Conservation (phyloP, 148 eudicot species). For the Cornus suecica region DNA sequence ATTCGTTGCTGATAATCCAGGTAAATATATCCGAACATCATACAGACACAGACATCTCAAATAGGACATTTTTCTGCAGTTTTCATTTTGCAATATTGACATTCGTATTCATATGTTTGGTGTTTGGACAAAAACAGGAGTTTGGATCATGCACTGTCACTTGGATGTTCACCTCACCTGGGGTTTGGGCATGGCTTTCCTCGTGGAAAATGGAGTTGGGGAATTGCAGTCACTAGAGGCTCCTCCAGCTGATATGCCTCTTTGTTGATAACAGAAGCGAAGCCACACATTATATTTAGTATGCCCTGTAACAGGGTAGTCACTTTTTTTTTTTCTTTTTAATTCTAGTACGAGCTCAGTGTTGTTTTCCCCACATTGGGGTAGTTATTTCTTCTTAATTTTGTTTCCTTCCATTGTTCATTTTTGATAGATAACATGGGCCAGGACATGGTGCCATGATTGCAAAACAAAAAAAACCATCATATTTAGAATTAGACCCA, state of each 20-base stretch:
- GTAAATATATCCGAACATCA: slow-evolving; percentile 19
- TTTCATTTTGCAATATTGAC: background rate
- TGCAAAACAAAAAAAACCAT: background rate
- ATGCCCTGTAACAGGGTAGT: background rate
- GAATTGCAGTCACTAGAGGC: slow-evolving; percentile 41
- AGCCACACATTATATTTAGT: background rate
- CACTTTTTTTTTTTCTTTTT: slow-evolving; percentile 6
- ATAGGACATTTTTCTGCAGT: background rate
- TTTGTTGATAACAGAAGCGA: slow-evolving; percentile 33
- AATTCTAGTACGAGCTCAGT: background rate
- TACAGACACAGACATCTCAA: background rate
- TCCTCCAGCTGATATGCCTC: slow-evolving; percentile 64
- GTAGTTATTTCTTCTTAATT: slow-evolving; percentile 17
- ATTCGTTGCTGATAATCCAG: slow-evolving; percentile 84
- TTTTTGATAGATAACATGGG: slow-evolving; percentile 10
- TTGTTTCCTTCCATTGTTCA: background rate
- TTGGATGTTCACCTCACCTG: slow-evolving; percentile 69
- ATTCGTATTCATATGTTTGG: background rate
- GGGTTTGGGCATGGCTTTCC: slow-evolving; percentile 79
- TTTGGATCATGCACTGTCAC: slow-evolving; percentile 85
- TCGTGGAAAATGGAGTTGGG: slow-evolving; percentile 71
- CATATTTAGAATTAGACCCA: background rate
- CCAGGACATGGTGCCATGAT: slow-evolving; percentile 4
- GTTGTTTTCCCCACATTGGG: slow-evolving; percentile 28
- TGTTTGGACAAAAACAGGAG: slow-evolving; percentile 49